These are phyloP conservation scores for Achaetomiella virescens DNA, from an alignment of 495 filamentous ascomycete species.

Conservation along the genomic window DNA sequence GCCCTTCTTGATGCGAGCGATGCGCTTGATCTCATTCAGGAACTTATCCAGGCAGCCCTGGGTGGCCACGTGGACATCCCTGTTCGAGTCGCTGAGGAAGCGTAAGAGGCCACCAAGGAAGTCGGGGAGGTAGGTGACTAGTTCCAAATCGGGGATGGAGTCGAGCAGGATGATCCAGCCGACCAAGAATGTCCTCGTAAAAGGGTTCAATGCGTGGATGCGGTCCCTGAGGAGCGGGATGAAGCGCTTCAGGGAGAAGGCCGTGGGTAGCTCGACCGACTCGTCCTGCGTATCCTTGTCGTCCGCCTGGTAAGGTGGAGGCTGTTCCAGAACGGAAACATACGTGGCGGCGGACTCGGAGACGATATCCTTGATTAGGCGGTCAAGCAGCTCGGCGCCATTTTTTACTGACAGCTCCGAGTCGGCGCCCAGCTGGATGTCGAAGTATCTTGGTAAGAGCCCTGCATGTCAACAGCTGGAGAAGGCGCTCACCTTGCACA, in stretches of 20 bases:
- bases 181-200: constrained; percentile 90
- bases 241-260: constrained; percentile 87
- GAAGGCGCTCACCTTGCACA: constrained; percentile 68
- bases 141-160: constrained; percentile 93
- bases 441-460: constrained; percentile 6
- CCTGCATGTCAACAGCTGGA: constrained; percentile 14
- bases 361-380: constrained; percentile 95
- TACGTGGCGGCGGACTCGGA: constrained; percentile 95
- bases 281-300: constrained; percentile 47
- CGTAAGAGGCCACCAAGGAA: constrained; percentile 87
- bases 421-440: constrained; percentile 80
- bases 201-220: constrained; percentile 88
- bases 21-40: constrained; percentile 87
- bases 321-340: constrained; percentile 75
- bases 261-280: constrained; percentile 62
- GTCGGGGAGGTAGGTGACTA: constrained; percentile 86
- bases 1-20: constrained; percentile 84
- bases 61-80: constrained; percentile 88
- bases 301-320: constrained; percentile 39
- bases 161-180: constrained; percentile 94
- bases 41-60: constrained; percentile 89
- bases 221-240: constrained; percentile 90
- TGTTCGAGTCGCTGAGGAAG: constrained; percentile 85
- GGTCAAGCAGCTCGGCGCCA: constrained; percentile 91
- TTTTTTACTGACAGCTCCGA: constrained; percentile 97